Conservation (phyloP, 768 basidiomycete species). For the Vararia minispora region DNA sequence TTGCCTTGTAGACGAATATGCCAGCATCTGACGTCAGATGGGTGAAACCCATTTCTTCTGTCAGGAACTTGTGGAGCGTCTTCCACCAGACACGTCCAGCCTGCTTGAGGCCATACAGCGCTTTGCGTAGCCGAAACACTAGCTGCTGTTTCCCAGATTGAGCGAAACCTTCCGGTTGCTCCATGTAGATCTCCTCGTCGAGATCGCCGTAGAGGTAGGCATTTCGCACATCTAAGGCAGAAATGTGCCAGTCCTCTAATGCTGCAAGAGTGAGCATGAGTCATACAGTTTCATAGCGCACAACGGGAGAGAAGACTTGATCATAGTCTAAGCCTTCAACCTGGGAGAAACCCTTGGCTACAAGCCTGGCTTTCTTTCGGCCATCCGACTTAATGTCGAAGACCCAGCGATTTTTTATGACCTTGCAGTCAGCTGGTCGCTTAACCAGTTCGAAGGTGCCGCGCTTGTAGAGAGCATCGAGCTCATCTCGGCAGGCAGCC, state of each 20-base stretch:
- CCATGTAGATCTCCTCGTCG: constrained; percentile 20
- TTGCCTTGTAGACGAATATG: no score
- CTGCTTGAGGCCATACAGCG: constrained; percentile 36
- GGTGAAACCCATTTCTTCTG: constrained; percentile 14
- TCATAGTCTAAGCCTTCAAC: constrained; percentile 19
- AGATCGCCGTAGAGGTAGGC: constrained; percentile 21
- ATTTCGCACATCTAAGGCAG: constrained; percentile 18
- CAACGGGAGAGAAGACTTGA: constrained; percentile 22
- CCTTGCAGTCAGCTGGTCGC: constrained; percentile 14
- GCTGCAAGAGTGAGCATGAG: constrained; percentile 17
- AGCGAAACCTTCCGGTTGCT: constrained; percentile 14
- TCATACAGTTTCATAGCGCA: no score
- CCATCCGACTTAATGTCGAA: constrained; percentile 18
- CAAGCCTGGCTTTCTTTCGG: constrained; percentile 17
- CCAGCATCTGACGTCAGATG: no score
- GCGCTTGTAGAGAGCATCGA: constrained; percentile 2
- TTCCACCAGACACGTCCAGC: constrained; percentile 27
- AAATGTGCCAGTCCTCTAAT: constrained; percentile 15
- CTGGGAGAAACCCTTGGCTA: constrained; percentile 24
- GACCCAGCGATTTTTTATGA: constrained; percentile 20
- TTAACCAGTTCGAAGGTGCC: constrained; percentile 17
- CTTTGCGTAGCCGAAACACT: no score
- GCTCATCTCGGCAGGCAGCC: not conserved
- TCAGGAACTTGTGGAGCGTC: constrained; percentile 18
- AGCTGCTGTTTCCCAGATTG: not conserved